These are phyloP conservation scores for Tarenaya hassleriana DNA, from an alignment of 345 rosid species.

Conservation along the genomic window DNA sequence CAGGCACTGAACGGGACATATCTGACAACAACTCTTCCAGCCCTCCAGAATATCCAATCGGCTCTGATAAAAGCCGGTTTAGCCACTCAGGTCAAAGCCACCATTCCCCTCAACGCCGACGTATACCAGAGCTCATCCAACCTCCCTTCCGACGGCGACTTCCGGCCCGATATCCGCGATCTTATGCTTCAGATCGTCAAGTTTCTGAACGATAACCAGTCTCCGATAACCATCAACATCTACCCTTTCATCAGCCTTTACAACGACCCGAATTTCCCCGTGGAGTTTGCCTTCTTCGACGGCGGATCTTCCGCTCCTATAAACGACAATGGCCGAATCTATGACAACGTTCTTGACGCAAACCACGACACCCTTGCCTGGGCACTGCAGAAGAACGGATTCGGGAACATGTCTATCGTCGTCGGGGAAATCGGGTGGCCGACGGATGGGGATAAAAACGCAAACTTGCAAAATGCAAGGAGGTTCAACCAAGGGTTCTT, in stretches of 20 bases:
- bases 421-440: constrained; percentile 97
- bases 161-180: constrained; percentile 50
- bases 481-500: constrained; percentile 69
- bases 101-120: constrained; percentile 80
- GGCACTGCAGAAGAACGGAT: constrained; percentile 49
- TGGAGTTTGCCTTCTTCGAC: constrained; percentile 82
- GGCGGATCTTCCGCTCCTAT: constrained; percentile 46
- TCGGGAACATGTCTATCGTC: constrained; percentile 47
- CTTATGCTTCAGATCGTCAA: constrained; percentile 66
- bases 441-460: constrained; percentile 87
- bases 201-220: constrained; percentile 54
- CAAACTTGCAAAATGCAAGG: constrained; percentile 46
- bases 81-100: constrained; percentile 73
- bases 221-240: constrained; percentile 86
- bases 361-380: constrained; percentile 83
- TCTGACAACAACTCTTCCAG: constrained; percentile 63
- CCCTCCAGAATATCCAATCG: constrained; percentile 80
- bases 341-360: constrained; percentile 80
- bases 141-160: constrained; percentile 73
- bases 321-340: constrained; percentile 49
- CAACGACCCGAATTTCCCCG: constrained; percentile 63
- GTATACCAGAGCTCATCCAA: constrained; percentile 58
- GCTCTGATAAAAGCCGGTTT: constrained; percentile 72
- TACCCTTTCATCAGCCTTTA: constrained; percentile 91
- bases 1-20: constrained; percentile 67